A percentile compares a stretch with the other conserved stretches of the same genome.
phyloP scores from a whole-genome alignment of 2,329 filamentous ascomycete species.

The Xylariomycetidae sp. region DNA sequence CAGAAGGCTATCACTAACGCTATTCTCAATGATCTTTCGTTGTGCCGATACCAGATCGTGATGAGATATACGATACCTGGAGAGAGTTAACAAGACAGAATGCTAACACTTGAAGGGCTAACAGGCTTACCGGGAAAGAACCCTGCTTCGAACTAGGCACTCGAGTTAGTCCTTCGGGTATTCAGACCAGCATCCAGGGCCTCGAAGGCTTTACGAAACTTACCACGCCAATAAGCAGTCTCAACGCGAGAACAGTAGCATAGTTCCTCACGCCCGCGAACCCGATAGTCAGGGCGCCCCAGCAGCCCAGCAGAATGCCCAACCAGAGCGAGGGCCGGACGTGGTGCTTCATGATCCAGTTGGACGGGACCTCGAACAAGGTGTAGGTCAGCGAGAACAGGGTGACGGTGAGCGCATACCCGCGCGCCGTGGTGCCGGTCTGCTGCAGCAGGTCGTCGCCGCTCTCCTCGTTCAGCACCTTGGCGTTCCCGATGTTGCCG shows the following conservation, averaged over 20 bases:
- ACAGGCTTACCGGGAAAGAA: constrained; percentile 42
- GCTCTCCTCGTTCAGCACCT: constrained; percentile 33
- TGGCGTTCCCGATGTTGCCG: constrained; percentile 44
- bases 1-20: constrained; percentile 66
- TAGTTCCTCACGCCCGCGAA: constrained; percentile 19
- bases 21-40: constrained; percentile 16
- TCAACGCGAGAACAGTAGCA: constrained; percentile 18
- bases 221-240: constrained; percentile 44
- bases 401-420: constrained; percentile 48
- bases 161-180: too few species aligned
- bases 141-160: constrained; percentile 42
- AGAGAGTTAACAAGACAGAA: constrained; percentile 35
- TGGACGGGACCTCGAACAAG: constrained; percentile 56
- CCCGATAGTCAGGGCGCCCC: constrained; percentile 13
- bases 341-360: constrained; percentile 54
- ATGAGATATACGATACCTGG: constrained; percentile 20
- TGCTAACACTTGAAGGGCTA: too few species aligned
- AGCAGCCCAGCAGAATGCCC: constrained; percentile 53
- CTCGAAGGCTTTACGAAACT: too few species aligned
- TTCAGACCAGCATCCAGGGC: too few species aligned
- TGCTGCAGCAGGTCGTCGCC: constrained; percentile 34
- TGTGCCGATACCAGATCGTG: constrained; percentile 20
- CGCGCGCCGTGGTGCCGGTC: constrained; percentile 35
- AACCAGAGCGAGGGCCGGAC: constrained; percentile 57
- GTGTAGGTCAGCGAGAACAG: constrained; percentile 65